Evolutionary conservation across 768 basidiomycete species (phyloP).

Genomic region (Butyriboletus loyo): DNA sequence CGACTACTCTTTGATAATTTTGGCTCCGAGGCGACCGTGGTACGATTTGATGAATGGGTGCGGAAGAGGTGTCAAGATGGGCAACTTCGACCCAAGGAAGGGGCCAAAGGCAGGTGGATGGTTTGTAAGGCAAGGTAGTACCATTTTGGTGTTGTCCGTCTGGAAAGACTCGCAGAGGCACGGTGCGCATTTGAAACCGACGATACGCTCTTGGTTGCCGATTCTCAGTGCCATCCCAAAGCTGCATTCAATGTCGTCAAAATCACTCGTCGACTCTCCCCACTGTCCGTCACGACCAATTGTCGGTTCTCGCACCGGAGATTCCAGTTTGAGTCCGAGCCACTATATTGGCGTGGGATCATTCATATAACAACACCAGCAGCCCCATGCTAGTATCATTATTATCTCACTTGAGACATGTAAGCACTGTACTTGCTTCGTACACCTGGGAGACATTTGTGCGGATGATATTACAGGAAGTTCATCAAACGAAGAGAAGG

Average conservation of each 20-base stretch:
- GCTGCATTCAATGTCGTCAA: neutral
- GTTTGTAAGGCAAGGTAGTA: slow-evolving; percentile 48
- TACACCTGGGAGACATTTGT: neutral
- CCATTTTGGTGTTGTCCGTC: neutral
- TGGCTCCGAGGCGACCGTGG: slow-evolving; percentile 24
- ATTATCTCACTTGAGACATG: neutral
- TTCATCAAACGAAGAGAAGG: neutral
- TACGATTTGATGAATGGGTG: slow-evolving; percentile 54
- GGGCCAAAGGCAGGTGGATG: slow-evolving; percentile 55
- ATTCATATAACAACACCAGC: neutral
- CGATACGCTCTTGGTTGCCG: neutral
- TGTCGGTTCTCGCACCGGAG: neutral
- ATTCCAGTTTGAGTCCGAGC: neutral
- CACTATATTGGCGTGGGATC: neutral
- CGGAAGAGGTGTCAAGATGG: slow-evolving; percentile 39
- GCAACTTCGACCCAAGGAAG: slow-evolving; percentile 57
- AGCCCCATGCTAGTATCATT: neutral
- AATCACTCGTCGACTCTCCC: too few species aligned
- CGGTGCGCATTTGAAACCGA: neutral
- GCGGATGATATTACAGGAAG: neutral
- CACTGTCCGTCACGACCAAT: neutral
- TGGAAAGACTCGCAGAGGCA: neutral
- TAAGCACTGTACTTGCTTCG: neutral
- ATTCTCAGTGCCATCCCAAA: neutral
- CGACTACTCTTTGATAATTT: slow-evolving; percentile 45